Percentiles rank a stretch among this genome's conserved stretches.
These are phyloP conservation scores for Moniliella sp. DNA, from an alignment of 1,284 basidiomycete genomes.

Conservation along the genomic window DNA sequence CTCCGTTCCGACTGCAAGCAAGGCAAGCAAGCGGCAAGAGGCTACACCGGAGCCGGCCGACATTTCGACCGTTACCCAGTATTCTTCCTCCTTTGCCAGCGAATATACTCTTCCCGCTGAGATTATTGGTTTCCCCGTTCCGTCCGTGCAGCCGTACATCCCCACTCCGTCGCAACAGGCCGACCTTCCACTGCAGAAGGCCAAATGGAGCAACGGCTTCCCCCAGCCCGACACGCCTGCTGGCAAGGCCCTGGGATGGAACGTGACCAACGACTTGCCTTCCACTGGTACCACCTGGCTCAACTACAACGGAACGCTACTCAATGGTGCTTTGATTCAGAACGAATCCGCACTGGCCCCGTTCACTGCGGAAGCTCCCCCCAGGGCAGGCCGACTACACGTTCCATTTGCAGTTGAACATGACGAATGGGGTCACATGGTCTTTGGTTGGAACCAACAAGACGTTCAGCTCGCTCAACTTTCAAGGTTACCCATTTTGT, in stretches of 20 bases:
- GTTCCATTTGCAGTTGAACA: neutral
- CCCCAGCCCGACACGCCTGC: neutral
- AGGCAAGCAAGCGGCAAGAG: too few species aligned
- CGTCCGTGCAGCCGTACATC: neutral
- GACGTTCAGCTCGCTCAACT: neutral
- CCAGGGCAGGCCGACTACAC: neutral
- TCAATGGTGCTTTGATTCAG: neutral
- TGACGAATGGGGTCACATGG: neutral
- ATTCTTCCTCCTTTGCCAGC: too few species aligned
- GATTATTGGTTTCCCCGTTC: too few species aligned
- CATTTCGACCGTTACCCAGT: too few species aligned
- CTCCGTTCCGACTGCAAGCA: too few species aligned
- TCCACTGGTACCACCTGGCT: too few species aligned
- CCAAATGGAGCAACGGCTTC: neutral
- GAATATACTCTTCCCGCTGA: too few species aligned
- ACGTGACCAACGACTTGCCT: too few species aligned
- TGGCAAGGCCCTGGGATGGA: too few species aligned
- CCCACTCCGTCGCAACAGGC: neutral
- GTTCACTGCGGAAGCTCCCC: neutral
- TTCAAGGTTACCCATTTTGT: neutral
- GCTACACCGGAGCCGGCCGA: too few species aligned
- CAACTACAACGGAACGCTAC: neutral
- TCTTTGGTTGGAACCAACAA: neutral
- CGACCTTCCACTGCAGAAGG: neutral
- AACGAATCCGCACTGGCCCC: neutral